These are phyloP conservation scores for Taxillus chinensis DNA, from an alignment of 164 flowering plant species.

Conservation along the genomic window DNA sequence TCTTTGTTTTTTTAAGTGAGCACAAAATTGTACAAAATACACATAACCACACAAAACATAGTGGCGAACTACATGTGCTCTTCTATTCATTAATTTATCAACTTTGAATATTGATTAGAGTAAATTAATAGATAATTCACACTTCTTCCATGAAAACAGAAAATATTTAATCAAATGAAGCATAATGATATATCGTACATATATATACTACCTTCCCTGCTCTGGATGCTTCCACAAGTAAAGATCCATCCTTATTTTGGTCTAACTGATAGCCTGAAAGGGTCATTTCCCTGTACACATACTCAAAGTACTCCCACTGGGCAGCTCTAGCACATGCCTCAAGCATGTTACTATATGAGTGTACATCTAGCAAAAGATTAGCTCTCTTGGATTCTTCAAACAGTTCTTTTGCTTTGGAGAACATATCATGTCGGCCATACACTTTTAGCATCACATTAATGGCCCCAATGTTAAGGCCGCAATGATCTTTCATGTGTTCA, in stretches of 20 bases:
- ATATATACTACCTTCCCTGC: slow-evolving; percentile 71
- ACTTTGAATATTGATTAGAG: no score
- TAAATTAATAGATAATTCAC: no score
- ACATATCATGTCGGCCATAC: slow-evolving; percentile 73
- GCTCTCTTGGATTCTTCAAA: slow-evolving; percentile 49
- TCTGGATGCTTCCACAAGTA: slow-evolving; percentile 75
- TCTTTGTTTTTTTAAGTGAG: no score
- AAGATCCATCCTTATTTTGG: slow-evolving; percentile 50
- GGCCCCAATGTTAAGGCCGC: slow-evolving; percentile 67
- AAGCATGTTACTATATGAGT: slow-evolving; percentile 64
- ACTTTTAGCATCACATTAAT: slow-evolving; percentile 80
- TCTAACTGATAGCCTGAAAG: slow-evolving; percentile 60
- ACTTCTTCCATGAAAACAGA: no score
- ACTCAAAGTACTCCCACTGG: slow-evolving; percentile 96
- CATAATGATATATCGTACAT: no score
- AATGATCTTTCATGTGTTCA: slow-evolving; percentile 45
- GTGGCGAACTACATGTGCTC: no score
- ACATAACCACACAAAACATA: no score
- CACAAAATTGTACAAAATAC: no score
- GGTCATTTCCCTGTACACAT: slow-evolving; percentile 79
- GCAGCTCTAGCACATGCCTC: slow-evolving; percentile 70
- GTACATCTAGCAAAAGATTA: slow-evolving; percentile 38
- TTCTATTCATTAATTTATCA: no score
- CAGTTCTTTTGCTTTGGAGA: slow-evolving; percentile 63
- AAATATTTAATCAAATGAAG: no score